These are phyloP conservation scores for Striga asiatica DNA, from an alignment of 257 asterid species.

Conservation along the genomic window DNA sequence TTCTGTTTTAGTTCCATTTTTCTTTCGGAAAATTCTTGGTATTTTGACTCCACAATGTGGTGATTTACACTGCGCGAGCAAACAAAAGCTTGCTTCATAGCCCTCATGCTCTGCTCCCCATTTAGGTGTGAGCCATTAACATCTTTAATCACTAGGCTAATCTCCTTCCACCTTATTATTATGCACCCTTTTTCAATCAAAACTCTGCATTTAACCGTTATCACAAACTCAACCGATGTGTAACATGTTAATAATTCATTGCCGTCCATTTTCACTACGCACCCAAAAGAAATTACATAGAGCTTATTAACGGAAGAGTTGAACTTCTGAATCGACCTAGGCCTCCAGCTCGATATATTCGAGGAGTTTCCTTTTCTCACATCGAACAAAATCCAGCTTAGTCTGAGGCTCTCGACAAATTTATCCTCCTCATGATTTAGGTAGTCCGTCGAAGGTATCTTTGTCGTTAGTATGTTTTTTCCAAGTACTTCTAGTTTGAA, in stretches of 20 bases:
- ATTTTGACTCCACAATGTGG: slow-evolving; percentile 5
- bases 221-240: not conserved
- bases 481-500: slow-evolving; percentile 2
- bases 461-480: not conserved
- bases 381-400: slow-evolving; percentile 14
- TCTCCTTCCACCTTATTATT: slow-evolving; percentile 10
- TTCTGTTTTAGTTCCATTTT: not conserved
- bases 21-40: not conserved
- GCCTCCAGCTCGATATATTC: slow-evolving; percentile 19
- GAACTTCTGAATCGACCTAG: not conserved
- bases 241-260: not conserved
- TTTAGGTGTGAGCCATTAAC: slow-evolving; percentile 11
- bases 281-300: slow-evolving; percentile 10
- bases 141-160: slow-evolving; percentile 9
- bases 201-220: slow-evolving; percentile 8
- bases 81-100: slow-evolving; percentile 2
- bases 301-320: not conserved
- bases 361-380: slow-evolving; percentile 1
- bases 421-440: not conserved
- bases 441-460: not conserved
- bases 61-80: slow-evolving; percentile 14
- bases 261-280: not conserved
- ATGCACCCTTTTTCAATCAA: slow-evolving; percentile 10
- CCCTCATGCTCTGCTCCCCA: slow-evolving; percentile 9
- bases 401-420: slow-evolving; percentile 1